Percentiles rank a stretch among this genome's conserved stretches.
Conservation (phyloP, 2,329 filamentous ascomycete genomes). For the Echinosphaeria canescens region DNA sequence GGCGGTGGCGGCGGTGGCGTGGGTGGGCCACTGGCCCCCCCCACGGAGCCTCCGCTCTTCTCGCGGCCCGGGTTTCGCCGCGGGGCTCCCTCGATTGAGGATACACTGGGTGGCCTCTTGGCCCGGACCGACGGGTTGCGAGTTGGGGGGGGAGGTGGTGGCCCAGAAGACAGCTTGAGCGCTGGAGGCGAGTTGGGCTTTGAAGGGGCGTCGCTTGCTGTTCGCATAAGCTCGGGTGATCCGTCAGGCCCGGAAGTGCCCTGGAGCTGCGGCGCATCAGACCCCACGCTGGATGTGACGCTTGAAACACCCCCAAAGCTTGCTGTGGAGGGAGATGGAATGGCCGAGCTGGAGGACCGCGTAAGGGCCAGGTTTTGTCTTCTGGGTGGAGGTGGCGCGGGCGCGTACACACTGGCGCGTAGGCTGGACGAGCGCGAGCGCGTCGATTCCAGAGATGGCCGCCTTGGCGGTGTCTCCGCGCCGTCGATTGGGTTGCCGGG, state of each 20-base stretch:
- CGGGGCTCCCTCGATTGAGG: slow-evolving; percentile 15
- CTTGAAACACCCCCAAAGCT: slow-evolving; percentile 1
- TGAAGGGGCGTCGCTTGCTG: too few species aligned
- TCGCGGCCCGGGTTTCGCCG: slow-evolving; percentile 10
- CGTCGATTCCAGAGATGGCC: slow-evolving; percentile 27
- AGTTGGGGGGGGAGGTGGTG: slow-evolving; percentile 13
- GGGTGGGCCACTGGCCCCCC: not conserved
- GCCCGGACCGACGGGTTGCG: slow-evolving; percentile 13
- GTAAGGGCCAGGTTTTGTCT: too few species aligned
- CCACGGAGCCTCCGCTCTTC: slow-evolving; percentile 4
- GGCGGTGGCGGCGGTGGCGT: slow-evolving; percentile 24
- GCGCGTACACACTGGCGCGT: slow-evolving; percentile 17
- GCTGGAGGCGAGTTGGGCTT: too few species aligned
- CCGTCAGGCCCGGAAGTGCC: too few species aligned
- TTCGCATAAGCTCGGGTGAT: too few species aligned
- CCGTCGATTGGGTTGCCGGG: slow-evolving; percentile 3
- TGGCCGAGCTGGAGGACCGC: slow-evolving; percentile 9
- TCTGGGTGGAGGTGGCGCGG: slow-evolving; percentile 32
- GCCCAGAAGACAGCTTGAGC: too few species aligned
- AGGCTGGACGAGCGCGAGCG: slow-evolving; percentile 22
- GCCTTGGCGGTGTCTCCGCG: slow-evolving; percentile 12
- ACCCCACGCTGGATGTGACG: too few species aligned
- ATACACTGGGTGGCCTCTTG: slow-evolving; percentile 18
- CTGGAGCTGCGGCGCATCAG: too few species aligned
- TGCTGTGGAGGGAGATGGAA: slow-evolving; percentile 4